Conservation (phyloP, 441 rosid genomes). For the Adansonia rubrostipa region DNA sequence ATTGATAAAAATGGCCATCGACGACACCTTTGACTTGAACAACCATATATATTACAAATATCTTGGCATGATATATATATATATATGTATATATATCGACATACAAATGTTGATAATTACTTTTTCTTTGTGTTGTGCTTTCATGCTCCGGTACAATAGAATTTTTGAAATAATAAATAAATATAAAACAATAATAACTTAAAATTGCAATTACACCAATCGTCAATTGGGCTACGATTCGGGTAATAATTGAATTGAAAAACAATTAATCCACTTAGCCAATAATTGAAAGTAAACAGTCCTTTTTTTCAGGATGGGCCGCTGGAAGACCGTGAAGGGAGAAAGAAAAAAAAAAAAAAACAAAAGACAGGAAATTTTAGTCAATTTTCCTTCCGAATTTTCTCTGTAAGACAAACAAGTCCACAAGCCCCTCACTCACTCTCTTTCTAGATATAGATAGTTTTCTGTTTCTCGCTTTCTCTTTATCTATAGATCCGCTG, state of each 20-base stretch:
- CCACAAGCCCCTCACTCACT: not conserved
- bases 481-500: conserved; percentile 9
- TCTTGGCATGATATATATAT: too few species aligned
- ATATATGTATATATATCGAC: too few species aligned
- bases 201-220: too few species aligned
- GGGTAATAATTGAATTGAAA: too few species aligned
- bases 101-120: not conserved
- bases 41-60: not conserved
- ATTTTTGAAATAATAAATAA: conserved; percentile 13
- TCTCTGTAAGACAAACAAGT: conserved; percentile 6
- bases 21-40: not conserved
- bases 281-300: too few species aligned
- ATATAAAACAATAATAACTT: too few species aligned
- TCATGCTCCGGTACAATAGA: conserved; percentile 67
- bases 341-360: too few species aligned
- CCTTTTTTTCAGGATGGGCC: too few species aligned
- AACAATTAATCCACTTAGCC: too few species aligned
- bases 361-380: conserved; percentile 13
- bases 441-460: not conserved
- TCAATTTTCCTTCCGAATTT: not conserved
- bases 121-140: not conserved
- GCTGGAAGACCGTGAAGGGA: too few species aligned
- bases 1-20: not conserved
- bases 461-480: not conserved
- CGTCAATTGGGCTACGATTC: too few species aligned